A percentile compares a stretch with the other conserved stretches of the same genome.
Conservation (phyloP, 176 grass and related monocot species). For the Carex parvula region DNA sequence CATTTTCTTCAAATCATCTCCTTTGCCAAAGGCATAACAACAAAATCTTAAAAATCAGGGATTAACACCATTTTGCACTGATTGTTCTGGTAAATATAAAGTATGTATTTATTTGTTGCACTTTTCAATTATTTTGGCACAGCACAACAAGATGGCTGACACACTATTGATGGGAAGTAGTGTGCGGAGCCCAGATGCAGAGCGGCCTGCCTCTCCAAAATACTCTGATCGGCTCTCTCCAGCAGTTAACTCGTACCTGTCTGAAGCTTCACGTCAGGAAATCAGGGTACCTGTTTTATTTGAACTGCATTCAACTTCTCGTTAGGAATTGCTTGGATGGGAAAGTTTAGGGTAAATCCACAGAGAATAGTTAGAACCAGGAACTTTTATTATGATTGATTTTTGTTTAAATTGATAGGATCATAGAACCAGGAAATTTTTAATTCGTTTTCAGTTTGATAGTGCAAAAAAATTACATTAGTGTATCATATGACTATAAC, state of each 20-base stretch:
- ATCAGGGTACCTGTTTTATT: constrained; percentile 64
- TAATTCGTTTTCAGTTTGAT: neutral
- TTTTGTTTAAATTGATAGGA: neutral
- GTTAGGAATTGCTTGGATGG: neutral
- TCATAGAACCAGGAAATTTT: neutral
- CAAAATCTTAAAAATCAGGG: neutral
- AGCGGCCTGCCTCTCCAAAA: constrained; percentile 77
- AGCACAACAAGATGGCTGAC: constrained; percentile 90
- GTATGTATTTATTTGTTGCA: constrained; percentile 16
- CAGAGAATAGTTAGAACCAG: neutral
- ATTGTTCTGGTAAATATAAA: neutral
- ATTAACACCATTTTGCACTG: neutral
- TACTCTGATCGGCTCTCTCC: constrained; percentile 96
- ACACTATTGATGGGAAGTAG: constrained; percentile 77
- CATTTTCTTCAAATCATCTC: constrained; percentile 8
- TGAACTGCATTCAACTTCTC: neutral
- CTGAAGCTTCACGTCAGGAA: constrained; percentile 97
- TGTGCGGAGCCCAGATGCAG: constrained; percentile 83
- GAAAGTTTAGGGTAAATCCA: neutral
- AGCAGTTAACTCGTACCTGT: constrained; percentile 82
- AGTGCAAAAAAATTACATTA: neutral
- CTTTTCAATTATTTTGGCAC: constrained; percentile 29
- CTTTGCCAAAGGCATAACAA: neutral
- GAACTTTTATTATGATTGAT: neutral
- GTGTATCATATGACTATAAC: neutral